phyloP scores from a whole-genome alignment of 805 yeast genomes.

The Starmerella ratchasimensis region DNA sequence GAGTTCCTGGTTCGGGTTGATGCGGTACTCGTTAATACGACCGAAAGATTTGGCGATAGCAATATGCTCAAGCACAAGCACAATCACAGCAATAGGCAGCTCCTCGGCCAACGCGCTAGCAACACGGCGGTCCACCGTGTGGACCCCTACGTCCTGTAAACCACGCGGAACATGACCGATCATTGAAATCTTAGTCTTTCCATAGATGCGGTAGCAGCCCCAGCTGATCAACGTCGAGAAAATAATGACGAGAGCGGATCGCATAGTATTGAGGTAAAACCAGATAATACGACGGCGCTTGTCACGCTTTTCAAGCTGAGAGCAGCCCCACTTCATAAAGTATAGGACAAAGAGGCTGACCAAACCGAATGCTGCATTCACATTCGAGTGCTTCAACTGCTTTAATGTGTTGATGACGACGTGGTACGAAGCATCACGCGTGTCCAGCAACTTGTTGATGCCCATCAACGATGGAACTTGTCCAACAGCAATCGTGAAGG shows the following conservation, averaged over 20 bases:
- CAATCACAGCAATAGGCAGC: constrained; percentile 72
- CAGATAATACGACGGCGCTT: constrained; percentile 44
- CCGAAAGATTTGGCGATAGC: constrained; percentile 91
- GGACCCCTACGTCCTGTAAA: constrained; percentile 58
- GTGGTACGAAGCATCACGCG: constrained; percentile 54
- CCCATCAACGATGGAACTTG: constrained; percentile 86
- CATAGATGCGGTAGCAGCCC: constrained; percentile 40
- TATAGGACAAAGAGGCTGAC: constrained; percentile 60
- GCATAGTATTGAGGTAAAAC: constrained; percentile 61
- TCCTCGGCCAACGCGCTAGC: constrained; percentile 53
- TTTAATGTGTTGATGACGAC: constrained; percentile 62
- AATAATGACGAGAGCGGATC: constrained; percentile 70
- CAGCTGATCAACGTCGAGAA: constrained; percentile 74
- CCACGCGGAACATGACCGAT: constrained; percentile 78
- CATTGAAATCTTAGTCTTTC: constrained; percentile 38
- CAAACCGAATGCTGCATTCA: constrained; percentile 84
- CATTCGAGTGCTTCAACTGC: constrained; percentile 49
- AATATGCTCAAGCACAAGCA: constrained; percentile 78
- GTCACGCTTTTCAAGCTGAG: constrained; percentile 45
- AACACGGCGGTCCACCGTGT: constrained; percentile 48
- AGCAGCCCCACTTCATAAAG: constrained; percentile 52
- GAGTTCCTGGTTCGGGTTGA: constrained; percentile 85
- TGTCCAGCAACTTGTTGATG: constrained; percentile 45
- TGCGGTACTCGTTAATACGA: constrained; percentile 77
- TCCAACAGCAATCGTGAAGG: constrained; percentile 66